Evolutionary conservation across 192 early-diverging fungal genomes (phyloP).

Genomic region (Umbelopsis sp.): DNA sequence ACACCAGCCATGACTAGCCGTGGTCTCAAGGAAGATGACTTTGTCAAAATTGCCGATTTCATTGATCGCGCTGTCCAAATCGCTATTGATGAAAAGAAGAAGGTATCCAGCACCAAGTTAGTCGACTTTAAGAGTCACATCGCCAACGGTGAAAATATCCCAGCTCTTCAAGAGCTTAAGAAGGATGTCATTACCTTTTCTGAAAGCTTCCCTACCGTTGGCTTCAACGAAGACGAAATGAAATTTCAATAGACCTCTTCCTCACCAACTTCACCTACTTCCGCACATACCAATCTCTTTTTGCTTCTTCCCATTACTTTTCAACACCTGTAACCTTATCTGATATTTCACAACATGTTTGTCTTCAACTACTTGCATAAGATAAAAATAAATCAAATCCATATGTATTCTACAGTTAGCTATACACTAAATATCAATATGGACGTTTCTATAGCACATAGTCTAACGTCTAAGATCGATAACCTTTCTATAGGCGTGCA

Average conservation of each 20-base stretch:
- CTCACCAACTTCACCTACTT: no score
- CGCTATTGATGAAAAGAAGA: conserved; percentile 67
- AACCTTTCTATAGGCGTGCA: no score
- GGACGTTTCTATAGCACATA: neutral
- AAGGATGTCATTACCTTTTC: conserved; percentile 84
- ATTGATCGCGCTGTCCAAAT: conserved; percentile 87
- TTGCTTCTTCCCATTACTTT: neutral
- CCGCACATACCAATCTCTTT: neutral
- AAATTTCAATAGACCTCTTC: conserved; percentile 31
- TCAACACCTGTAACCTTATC: neutral
- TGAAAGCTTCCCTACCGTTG: conserved; percentile 85
- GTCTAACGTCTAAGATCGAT: no score
- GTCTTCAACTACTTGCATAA: neutral
- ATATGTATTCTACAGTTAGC: neutral
- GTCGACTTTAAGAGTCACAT: conserved; percentile 88
- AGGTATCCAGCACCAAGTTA: conserved; percentile 71
- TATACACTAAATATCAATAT: neutral
- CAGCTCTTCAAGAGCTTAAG: conserved; percentile 69
- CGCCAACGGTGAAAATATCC: conserved; percentile 63
- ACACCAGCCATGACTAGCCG: conserved; percentile 98
- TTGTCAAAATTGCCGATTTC: conserved; percentile 83
- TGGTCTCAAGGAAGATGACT: conserved; percentile 85
- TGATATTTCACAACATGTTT: neutral
- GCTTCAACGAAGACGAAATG: conserved; percentile 78
- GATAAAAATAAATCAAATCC: neutral